Evolutionary conservation across 1,284 basidiomycete species (phyloP), one percentile per base, ranked within the genome.

Genomic region (Neotropicomus parvogracilis): DNA sequence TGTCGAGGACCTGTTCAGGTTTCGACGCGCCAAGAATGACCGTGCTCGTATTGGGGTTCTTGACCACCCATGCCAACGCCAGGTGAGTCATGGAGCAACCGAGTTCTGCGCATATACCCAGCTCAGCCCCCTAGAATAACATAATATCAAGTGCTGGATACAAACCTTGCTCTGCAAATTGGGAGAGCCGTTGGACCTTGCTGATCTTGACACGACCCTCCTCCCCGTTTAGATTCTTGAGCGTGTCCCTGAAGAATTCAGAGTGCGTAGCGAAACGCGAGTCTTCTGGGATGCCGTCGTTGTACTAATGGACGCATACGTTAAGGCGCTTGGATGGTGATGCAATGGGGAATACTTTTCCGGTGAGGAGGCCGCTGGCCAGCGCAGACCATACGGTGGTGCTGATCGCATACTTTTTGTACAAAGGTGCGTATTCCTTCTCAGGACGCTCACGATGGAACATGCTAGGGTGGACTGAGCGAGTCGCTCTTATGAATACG

Each of bases 51-150:
- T 86, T 82, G n/a, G 80, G 77, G 64, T 88, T 83, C 54, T 71
- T 75, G 6, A 83, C 79, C 4, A 85, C 74, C 88, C 88, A 91
- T 6, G 89, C 89, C 31, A 91, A 74, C 0, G 89, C 84, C 31
- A 95, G 76, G 45, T 80, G 78, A 24, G 79, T 70, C 48, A 80
- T 75, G 31, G 70, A 78, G 55, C 77, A 79, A 32, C 73, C 75
- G 13, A 85, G 70, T 57, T 79, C 77, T 77, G 59, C 36, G 36
- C 20, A 40, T 21, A 38, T 28, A 37, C 43, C 53, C 42, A 54
- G 46, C 27, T 11, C 33, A 19, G 32, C 44, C 20, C 9, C 19
- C 20, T 28, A 14, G 7, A 27, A 31, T n/a, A 27, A 31, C 14
- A n/a, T n/a, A n/a, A n/a, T 24, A 29, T 21, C 6, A 9, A 5